Base-by-base conservation (phyloP, 495 filamentous ascomycete genomes). In the Hypoxylon rickii region DNA sequence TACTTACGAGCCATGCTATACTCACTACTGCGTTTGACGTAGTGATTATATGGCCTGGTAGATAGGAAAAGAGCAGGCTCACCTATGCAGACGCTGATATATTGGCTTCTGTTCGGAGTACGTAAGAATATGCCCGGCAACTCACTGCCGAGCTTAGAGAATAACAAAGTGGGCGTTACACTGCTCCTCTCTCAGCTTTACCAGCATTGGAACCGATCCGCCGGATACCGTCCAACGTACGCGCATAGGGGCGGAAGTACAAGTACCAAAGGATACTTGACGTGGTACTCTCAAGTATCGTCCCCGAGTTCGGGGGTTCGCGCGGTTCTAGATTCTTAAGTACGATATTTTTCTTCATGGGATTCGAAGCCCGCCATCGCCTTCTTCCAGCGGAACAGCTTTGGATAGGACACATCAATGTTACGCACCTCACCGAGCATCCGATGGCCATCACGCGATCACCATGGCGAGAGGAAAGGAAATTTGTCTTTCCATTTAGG, bases 251-350 rank as follows among this genome's bases (percentile, higher is more conserved):
- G 10, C 15, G 26, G 15, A 60, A 18, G 56, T 59, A 52, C 43
- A 43, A 19, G 33, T 61, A 61, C 57, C 22, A 38, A 55, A 22
- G 38, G 51, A 48, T 61, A 61, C 57, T 44, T 50, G 3, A 3
- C 31, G 36, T 1, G 29, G n/a, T n/a, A n/a, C n/a, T n/a, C n/a
- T n/a, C n/a, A n/a, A n/a, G n/a, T n/a, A n/a, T n/a, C 40, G 16
- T 45, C 49, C 56, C 57, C 58, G 58, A 44, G 26, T 61, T 61
- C 51, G 58, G 58, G 51, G 46, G 31, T 21, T 42, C 37, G 40
- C 33, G 34, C 33, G 17, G 55, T 61, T 60, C 58, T 55, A 61
- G 50, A 55, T 51, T 44, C 34, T 8, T 18, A 47, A 12, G 33
- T 46, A 18, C 34, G 24, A 15, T 20, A 42, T 55, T 48, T 42